Conservation (phyloP, 345 rosid genomes). For the Gossypium mustelinum region DNA sequence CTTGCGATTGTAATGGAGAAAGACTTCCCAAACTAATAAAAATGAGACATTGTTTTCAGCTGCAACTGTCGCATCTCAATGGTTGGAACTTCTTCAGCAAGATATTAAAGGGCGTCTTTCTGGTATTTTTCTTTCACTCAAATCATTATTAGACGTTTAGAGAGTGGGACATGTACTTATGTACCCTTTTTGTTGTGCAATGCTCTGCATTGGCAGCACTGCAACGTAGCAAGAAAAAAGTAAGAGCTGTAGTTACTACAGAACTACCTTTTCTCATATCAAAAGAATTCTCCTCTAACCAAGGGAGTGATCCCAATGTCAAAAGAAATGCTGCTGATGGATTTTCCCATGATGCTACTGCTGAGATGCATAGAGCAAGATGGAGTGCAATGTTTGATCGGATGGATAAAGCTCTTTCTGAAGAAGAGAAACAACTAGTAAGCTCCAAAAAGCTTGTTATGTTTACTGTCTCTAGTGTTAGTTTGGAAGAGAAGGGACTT, state of each 20-base stretch:
- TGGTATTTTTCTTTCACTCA: constrained; percentile 39
- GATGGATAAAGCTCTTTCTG: constrained; percentile 65
- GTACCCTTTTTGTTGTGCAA: constrained; percentile 4
- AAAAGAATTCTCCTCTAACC: constrained; percentile 62
- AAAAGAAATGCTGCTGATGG: constrained; percentile 29
- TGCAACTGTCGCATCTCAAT: constrained; percentile 86
- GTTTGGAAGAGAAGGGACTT: neutral
- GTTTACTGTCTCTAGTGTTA: neutral
- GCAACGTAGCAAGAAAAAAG: constrained; percentile 87
- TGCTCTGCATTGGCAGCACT: constrained; percentile 51
- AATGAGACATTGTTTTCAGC: constrained; percentile 46
- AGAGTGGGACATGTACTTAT: constrained; percentile 28
- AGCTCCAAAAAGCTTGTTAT: constrained; percentile 25
- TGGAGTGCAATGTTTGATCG: constrained; percentile 55
- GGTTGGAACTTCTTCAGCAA: constrained; percentile 93
- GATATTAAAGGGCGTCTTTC: constrained; percentile 86
- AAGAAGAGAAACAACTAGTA: constrained; percentile 86
- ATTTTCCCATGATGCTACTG: constrained; percentile 29
- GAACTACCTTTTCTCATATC: constrained; percentile 72
- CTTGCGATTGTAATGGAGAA: constrained; percentile 20
- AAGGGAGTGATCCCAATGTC: constrained; percentile 30
- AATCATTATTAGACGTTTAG: constrained; percentile 21
- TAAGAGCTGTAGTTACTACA: constrained; percentile 59
- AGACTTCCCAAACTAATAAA: constrained; percentile 26
- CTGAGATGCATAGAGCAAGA: constrained; percentile 47